Evolutionary conservation across 164 flowering plant genomes (phyloP), one percentile per base, ranked within the genome.

Genomic region (Magnolia kwangsiensis): DNA sequence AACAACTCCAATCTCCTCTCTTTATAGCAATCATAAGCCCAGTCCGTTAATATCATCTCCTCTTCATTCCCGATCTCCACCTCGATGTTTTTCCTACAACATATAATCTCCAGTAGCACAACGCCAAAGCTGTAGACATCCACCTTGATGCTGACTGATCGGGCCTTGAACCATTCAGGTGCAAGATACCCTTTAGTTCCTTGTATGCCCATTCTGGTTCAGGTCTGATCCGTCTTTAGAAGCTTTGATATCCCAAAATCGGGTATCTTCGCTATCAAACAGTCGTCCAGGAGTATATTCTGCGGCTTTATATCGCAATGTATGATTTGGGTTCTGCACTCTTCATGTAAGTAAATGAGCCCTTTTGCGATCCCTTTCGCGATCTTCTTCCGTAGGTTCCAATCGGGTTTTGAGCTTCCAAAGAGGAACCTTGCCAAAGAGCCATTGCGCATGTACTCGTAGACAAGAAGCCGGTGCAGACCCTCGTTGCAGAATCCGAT

Each of bases 71-170:
- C 21, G 77, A 69, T 3, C 80, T 9, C 45, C 31, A 24, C 11
- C 27, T 80, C 78, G 6, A 80, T n/a, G 74, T 67, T 83, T 63
- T 72, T 80, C 67, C 78, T 70, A n/a, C 83, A 81, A 76, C 80
- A 59, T 4, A 78, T 69, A 24, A 80, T 64, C 67, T 83, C 85
- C 23, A 83, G 14, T 11, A 83, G 5, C 1, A 80, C 81, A 3
- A 81, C 58, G 2, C 84, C 82, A 51, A 77, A 84, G 73, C 83
- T 83, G 29, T 83, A 81, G 8, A 83, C 75, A 71, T 79, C 86
- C 23, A 71, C 81, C 58, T 81, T 84, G 18, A 31, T 84, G 24
- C 79, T 72, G 31, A 77, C 74, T 2, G 83, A 80, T 20, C 1
- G 20, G 45, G 69, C 50, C 20, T 64, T 45, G 67, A 51, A 18